Conservation (phyloP, 371 early-diverging fungal genomes). For the Mucor plumbeus region DNA sequence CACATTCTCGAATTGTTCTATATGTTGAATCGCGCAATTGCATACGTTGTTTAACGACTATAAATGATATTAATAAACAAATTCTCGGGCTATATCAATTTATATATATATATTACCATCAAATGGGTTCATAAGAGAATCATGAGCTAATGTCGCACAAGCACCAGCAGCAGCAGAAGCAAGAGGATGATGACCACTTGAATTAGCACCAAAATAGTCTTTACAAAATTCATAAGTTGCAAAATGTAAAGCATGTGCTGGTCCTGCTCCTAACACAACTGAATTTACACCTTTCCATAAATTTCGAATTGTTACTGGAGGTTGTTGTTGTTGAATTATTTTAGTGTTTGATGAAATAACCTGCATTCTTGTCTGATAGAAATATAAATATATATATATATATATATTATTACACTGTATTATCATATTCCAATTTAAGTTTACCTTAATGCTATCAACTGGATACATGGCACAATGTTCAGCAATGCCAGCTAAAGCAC, state of each 20-base stretch:
- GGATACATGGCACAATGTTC: conserved; percentile 95
- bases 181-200: conserved; percentile 59
- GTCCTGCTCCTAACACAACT: conserved; percentile 90
- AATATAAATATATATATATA: too few species aligned
- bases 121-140: conserved; percentile 94
- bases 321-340: conserved; percentile 13
- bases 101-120: conserved; percentile 67
- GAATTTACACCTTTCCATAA: conserved; percentile 92
- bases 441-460: conserved; percentile 89
- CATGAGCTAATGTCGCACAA: conserved; percentile 87
- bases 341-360: conserved; percentile 49
- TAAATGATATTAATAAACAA: background rate
- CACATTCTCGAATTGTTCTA: conserved; percentile 73
- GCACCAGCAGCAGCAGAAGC: conserved; percentile 87
- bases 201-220: conserved; percentile 64
- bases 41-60: conserved; percentile 97
- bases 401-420: background rate
- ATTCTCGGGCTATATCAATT: conserved; percentile 56
- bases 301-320: conserved; percentile 38
- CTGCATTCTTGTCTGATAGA: conserved; percentile 86
- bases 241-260: conserved; percentile 94
- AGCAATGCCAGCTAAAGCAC: conserved; percentile 93
- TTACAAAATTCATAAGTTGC: conserved; percentile 90
- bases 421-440: background rate
- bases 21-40: conserved; percentile 79